These are phyloP conservation scores for Alternaria angustiovoidea DNA, from an alignment of 2,329 filamentous ascomycete genomes.

Conservation along the genomic window DNA sequence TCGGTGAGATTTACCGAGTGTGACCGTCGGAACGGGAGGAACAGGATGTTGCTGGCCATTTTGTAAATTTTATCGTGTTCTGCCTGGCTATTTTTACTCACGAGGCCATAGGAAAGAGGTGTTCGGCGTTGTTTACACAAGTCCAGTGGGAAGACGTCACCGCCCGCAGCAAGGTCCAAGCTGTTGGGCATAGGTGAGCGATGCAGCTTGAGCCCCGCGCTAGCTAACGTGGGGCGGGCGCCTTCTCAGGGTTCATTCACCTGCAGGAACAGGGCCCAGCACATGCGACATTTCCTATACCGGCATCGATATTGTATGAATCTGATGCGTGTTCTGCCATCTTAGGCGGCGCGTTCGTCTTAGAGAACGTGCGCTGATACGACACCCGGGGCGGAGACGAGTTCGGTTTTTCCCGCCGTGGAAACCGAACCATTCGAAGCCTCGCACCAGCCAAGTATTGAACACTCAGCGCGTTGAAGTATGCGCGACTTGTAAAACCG, in stretches of 20 bases:
- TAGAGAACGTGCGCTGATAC: neutral
- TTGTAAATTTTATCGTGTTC: neutral
- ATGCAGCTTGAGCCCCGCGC: constrained; percentile 16
- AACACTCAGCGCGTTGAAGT: neutral
- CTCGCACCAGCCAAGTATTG: neutral
- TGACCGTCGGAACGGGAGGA: constrained; percentile 88
- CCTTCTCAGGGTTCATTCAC: constrained; percentile 11
- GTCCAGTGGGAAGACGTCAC: constrained; percentile 37
- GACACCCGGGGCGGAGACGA: neutral
- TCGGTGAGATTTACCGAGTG: constrained; percentile 78
- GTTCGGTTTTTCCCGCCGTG: neutral
- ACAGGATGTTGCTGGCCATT: constrained; percentile 67
- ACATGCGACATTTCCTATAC: neutral
- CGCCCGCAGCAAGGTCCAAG: constrained; percentile 11
- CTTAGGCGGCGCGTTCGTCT: neutral
- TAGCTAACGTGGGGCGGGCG: constrained; percentile 16
- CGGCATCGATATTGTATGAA: neutral
- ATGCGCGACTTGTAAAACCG: neutral
- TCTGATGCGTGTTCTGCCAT: neutral
- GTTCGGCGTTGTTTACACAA: constrained; percentile 25
- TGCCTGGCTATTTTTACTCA: constrained; percentile 18
- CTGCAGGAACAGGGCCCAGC: constrained; percentile 16
- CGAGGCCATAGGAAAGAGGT: constrained; percentile 35
- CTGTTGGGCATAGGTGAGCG: constrained; percentile 20
- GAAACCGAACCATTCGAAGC: too few relatives aligned